Evolutionary conservation across 1,284 basidiomycete species (phyloP).

Genomic region (Cryptococcus deneoformans): DNA sequence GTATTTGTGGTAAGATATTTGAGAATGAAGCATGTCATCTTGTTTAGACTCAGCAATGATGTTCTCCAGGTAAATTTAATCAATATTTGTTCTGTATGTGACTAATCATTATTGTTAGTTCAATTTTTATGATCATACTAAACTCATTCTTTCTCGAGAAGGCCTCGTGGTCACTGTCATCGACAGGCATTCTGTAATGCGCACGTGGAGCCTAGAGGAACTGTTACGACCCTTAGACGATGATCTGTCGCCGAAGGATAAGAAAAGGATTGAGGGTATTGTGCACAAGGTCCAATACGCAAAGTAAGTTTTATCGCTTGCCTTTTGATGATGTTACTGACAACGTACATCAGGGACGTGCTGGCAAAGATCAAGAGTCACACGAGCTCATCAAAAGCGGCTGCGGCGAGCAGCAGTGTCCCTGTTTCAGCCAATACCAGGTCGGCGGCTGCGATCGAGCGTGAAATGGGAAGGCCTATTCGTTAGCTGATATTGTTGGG

Average conservation of each 20-base stretch:
- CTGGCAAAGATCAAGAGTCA: slow-evolving; percentile 28
- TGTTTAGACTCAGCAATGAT: slow-evolving; percentile 94
- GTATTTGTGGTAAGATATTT: slow-evolving; percentile 94
- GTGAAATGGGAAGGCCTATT: slow-evolving; percentile 17
- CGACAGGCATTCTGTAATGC: slow-evolving; percentile 78
- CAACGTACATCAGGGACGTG: slow-evolving; percentile 21
- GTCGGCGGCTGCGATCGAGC: slow-evolving; percentile 7
- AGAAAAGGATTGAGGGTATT: slow-evolving; percentile 32
- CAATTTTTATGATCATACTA: slow-evolving; percentile 95
- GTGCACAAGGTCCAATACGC: slow-evolving; percentile 45
- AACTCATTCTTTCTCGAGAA: slow-evolving; percentile 79
- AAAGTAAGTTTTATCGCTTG: slow-evolving; percentile 21
- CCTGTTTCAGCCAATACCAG: slow-evolving; percentile 7
- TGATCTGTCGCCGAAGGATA: slow-evolving; percentile 28
- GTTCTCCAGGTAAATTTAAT: slow-evolving; percentile 69
- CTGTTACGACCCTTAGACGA: slow-evolving; percentile 56
- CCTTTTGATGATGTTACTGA: neutral
- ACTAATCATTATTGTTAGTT: slow-evolving; percentile 59
- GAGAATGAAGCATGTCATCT: slow-evolving; percentile 92
- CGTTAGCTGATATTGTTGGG: slow-evolving; percentile 1
- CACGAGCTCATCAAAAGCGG: slow-evolving; percentile 1
- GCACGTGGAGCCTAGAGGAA: slow-evolving; percentile 69
- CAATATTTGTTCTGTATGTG: no score
- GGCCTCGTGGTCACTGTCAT: slow-evolving; percentile 82
- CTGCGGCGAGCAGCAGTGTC: neutral